Percentiles rank a stretch among this genome's conserved stretches.
These are phyloP conservation scores for Benincasa hispida DNA, from an alignment of 306 rosid species.

Conservation along the genomic window DNA sequence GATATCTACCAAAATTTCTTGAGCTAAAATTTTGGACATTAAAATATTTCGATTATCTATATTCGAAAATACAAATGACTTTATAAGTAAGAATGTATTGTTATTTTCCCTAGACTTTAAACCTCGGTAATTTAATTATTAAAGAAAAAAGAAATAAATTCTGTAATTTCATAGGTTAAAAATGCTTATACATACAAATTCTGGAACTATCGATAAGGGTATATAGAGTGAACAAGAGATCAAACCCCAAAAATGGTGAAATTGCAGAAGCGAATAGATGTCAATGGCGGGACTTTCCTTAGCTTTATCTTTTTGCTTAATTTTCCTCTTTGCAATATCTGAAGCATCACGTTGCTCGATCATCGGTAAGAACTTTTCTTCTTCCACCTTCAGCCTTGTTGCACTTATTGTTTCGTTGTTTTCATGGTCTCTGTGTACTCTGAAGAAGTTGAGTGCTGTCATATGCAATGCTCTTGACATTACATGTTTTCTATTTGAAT, in stretches of 20 bases:
- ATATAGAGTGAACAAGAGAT: not conserved
- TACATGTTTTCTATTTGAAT: not conserved
- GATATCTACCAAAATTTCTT: too few relatives aligned
- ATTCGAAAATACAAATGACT: too few relatives aligned
- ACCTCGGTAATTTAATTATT: too few relatives aligned
- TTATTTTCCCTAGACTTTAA: too few relatives aligned
- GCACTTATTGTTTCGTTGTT: not conserved
- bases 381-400: not conserved
- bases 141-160: too few relatives aligned
- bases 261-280: not conserved
- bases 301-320: conserved; percentile 16
- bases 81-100: too few relatives aligned
- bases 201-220: not conserved
- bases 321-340: conserved; percentile 25
- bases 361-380: conserved; percentile 22
- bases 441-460: not conserved
- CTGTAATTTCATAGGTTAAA: not conserved
- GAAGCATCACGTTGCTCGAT: conserved; percentile 58
- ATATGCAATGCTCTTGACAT: not conserved
- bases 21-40: too few relatives aligned
- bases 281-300: conserved; percentile 23
- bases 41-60: too few relatives aligned
- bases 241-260: not conserved
- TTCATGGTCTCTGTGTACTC: not conserved
- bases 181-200: not conserved